Base-by-base conservation (phyloP, 2,329 filamentous ascomycete genomes). In the Neocucurbitaria cava region DNA sequence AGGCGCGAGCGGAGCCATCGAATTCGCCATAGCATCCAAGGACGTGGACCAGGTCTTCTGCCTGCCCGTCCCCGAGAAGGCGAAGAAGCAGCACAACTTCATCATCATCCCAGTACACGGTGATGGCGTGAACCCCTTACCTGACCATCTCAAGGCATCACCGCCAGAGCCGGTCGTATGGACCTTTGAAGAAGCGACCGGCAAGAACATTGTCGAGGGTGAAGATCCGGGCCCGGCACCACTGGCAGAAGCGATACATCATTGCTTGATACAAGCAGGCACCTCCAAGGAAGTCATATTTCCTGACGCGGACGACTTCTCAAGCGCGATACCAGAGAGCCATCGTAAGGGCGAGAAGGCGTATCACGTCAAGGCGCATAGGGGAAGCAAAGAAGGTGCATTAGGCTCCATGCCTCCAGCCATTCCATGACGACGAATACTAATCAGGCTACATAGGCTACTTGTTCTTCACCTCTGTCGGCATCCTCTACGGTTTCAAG, bases 401-500 rank as follows among this genome's bases (percentile, higher is more conserved):
- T 40, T 24, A 17, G 28, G 39, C 5, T 3, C 18, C 13, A 4
- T n/a, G n/a, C n/a, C 17, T 5, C 10, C 11, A 20, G 26, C 11
- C 2, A 5, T 23, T 45, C 15, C n/a, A 21, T 13, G 31, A 17
- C 15, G n/a, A 31, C 20, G n/a, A 9, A 6, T 36, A 33, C 64
- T 69, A 47, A 71, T 11, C 51, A 46, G n/a, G 6, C 5, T 8
- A 1, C 9, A 31, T 54, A 86, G 85, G 86, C 35, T 88, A 85
- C 65, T 78, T 89, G 13, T 88, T 86, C 76, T 83, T 88, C 69
- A 80, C 87, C 10, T 79, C 82, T 18, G 82, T 79, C 8, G 86
- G 86, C 28, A 84, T 89, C 43, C 71, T 88, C 36, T 88, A 84
- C 66, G 86, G 83, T 36, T 88, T 87, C 78, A 88, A 87, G 66